Evolutionary conservation across 2,329 filamentous ascomycete species (phyloP).

Genomic region (Cordyceps cicadae): DNA sequence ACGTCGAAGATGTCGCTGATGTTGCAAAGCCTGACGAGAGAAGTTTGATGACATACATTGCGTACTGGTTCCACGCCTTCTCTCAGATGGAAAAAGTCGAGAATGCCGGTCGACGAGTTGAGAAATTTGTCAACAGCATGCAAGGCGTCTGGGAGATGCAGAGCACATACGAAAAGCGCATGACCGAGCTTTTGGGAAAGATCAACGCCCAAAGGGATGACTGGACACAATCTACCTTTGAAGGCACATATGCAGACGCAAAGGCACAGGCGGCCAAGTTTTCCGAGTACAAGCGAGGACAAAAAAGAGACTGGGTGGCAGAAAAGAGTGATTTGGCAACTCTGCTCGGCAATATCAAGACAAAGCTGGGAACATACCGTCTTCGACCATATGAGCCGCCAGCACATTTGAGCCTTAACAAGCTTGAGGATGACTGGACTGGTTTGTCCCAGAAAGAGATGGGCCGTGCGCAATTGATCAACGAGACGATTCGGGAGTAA

Average conservation of each 20-base stretch:
- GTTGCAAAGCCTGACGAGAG: constrained; percentile 93
- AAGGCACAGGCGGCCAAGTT: constrained; percentile 80
- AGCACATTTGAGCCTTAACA: constrained; percentile 69
- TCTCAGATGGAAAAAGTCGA: constrained; percentile 98
- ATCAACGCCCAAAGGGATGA: constrained; percentile 64
- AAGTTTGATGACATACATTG: constrained; percentile 98
- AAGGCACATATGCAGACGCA: constrained; percentile 86
- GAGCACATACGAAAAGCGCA: constrained; percentile 84
- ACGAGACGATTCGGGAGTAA: constrained; percentile 93
- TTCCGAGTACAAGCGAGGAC: constrained; percentile 77
- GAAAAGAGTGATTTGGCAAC: constrained; percentile 95
- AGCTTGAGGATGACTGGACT: constrained; percentile 75
- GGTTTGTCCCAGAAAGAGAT: constrained; percentile 76
- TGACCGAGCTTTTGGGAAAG: constrained; percentile 69
- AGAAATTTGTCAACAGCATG: constrained; percentile 99
- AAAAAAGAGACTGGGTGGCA: constrained; percentile 92
- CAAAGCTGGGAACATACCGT: constrained; percentile 91
- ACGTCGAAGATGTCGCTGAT: constrained; percentile 97
- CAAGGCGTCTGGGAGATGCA: constrained; percentile 99
- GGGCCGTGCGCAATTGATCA: constrained; percentile 83
- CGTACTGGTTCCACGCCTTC: constrained; percentile 99
- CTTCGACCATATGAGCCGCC: constrained; percentile 87
- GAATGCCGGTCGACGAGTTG: constrained; percentile 89
- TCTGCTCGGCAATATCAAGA: constrained; percentile 95
- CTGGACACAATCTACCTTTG: constrained; percentile 76